A percentile compares a stretch with the other conserved stretches of the same genome.
Conservation (phyloP, 371 early-diverging fungal species). For the Mucor piriformis region DNA sequence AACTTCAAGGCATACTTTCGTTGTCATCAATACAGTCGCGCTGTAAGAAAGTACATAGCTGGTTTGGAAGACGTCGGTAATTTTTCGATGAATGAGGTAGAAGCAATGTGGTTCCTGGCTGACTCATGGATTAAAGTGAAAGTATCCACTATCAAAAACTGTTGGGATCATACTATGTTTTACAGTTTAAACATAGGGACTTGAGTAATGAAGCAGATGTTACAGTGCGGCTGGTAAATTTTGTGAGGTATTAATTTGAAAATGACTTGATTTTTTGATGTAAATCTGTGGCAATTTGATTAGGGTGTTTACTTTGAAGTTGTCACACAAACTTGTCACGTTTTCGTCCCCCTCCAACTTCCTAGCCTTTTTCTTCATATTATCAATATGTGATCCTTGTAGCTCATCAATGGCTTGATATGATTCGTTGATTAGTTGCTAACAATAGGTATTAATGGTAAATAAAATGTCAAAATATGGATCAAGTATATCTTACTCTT, state of each 20-base stretch:
- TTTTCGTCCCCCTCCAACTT: slow-evolving; percentile 25
- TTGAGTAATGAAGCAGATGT: too few species aligned
- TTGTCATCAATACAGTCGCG: too few species aligned
- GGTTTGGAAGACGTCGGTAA: too few species aligned
- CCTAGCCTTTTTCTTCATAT: slow-evolving; percentile 26
- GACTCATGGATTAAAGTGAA: too few species aligned
- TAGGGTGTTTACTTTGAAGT: slow-evolving; percentile 23
- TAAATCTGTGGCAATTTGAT: slow-evolving; percentile 22
- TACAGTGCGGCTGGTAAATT: slow-evolving; percentile 13
- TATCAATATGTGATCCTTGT: slow-evolving; percentile 23
- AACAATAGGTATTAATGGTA: slow-evolving; percentile 22
- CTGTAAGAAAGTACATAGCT: too few species aligned
- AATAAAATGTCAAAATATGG: slow-evolving; percentile 24
- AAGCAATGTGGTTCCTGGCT: too few species aligned
- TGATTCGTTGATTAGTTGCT: slow-evolving; percentile 25
- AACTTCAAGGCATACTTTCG: too few species aligned
- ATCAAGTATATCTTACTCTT: slow-evolving; percentile 28
- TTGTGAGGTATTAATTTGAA: slow-evolving; percentile 25
- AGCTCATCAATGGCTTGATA: slow-evolving; percentile 23
- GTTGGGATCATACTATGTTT: too few species aligned
- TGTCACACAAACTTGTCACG: slow-evolving; percentile 19
- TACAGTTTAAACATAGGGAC: too few species aligned
- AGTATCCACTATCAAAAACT: too few species aligned
- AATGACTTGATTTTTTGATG: slow-evolving; percentile 23
- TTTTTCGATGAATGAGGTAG: too few species aligned